Evolutionary conservation across 1,284 basidiomycete species (phyloP), one percentile per base, ranked within the genome.

Genomic region (Fomitopsis pinicola): DNA sequence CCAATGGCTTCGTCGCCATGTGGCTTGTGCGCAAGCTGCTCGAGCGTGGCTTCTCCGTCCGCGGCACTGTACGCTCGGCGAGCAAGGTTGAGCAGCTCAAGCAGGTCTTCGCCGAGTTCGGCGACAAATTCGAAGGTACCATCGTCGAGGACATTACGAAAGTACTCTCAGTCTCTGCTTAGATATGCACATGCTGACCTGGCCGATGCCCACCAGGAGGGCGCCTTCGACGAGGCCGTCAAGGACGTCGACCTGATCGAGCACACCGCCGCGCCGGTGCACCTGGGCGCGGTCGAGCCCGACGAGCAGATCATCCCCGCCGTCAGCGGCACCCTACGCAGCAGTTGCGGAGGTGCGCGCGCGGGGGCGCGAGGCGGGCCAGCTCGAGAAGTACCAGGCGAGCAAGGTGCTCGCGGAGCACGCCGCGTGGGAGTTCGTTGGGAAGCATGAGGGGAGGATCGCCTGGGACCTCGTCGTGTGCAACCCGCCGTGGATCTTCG

Each of bases 361-460:
- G 66, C 77, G 82, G 55, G 86, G 87, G 5, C 72, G 72, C 26
- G 76, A 80, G 15, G 82, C 85, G 0, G 57, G 72, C 1, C 67
- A 66, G 4, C 62, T 71, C 8, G 68, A 72, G 42, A 85, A 82
- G 67, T 89, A 89, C 69, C 72, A 77, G 55, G 82, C 80, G 26
- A 83, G 81, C 30, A 92, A 94, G 77, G 84, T 82, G 4, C 76
- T 92, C 2, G 89, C 91, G 4, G 52, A 54, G 71, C 76, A 72
- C 66, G 80, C 79, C 26, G 82, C 82, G 5, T 86, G 83, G 84
- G 77, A 82, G 50, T 87, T 87, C 62, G 73, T 80, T 60, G 76
- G 85, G 60, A 77, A 84, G 63, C 73, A 88, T 67, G 82, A 85
- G 68, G 68, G 72, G 0, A 69, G 63, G 30, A 71, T 81, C 10